Conservation (phyloP, 495 filamentous ascomycete species). For the Geoglossum glabrum region DNA sequence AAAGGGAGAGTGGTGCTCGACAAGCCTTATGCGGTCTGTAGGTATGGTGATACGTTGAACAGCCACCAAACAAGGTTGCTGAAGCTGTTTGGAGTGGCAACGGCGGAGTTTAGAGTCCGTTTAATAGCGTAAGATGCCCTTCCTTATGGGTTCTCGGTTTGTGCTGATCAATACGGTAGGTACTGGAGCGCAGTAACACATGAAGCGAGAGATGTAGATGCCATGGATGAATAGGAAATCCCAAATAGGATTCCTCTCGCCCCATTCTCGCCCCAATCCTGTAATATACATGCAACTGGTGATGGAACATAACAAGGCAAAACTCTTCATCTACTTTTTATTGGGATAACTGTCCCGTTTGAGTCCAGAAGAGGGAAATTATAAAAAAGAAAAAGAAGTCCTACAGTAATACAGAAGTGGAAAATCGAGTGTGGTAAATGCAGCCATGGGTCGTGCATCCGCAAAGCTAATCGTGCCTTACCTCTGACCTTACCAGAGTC, state of each 20-base stretch:
- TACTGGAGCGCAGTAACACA: conserved; percentile 44
- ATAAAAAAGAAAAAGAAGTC: neutral
- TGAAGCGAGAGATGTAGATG: conserved; percentile 34
- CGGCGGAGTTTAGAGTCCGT: conserved; percentile 70
- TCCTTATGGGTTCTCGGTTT: neutral
- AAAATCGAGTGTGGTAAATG: neutral
- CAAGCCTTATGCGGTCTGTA: conserved; percentile 53
- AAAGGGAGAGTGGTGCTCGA: conserved; percentile 78
- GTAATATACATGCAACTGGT: conserved; percentile 3
- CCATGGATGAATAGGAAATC: conserved; percentile 23
- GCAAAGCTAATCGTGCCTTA: conserved; percentile 27
- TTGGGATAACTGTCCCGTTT: neutral
- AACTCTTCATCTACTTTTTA: neutral
- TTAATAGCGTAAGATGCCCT: conserved; percentile 38
- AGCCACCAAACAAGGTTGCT: conserved; percentile 75
- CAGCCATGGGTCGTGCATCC: neutral
- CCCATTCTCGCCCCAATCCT: neutral
- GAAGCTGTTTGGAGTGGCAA: conserved; percentile 80
- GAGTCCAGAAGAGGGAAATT: neutral
- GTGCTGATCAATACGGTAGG: conserved; percentile 13
- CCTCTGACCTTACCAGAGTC: conserved; percentile 46
- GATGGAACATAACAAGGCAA: neutral
- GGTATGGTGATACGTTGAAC: conserved; percentile 62
- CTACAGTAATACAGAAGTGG: neutral
- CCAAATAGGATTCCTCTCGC: neutral